Evolutionary conservation across 805 yeast genomes (phyloP), one percentile per base, ranked within the genome.

Genomic region (Wickerhamomyces sydowiorum): DNA sequence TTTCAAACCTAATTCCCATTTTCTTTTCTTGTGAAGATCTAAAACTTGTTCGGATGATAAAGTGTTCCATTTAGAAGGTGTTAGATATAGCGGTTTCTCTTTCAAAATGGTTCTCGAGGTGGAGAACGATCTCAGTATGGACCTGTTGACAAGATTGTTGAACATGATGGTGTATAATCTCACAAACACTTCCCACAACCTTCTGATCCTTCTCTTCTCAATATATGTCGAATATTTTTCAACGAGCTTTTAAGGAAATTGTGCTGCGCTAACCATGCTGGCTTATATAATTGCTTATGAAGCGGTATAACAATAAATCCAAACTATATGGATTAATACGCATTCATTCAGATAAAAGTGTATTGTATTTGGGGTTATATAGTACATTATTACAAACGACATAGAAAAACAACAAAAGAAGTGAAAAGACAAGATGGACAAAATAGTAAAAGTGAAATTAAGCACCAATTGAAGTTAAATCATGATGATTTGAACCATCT

Each of bases 51-150:
- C 77, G 14, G 85, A 74, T 13, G 86, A 82, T 44, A 82, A 67
- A 0, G 82, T 85, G 39, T 69, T 66, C 95, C 95, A 85, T 40
- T 75, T 71, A 42, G 76, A 76, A 3, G 95, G 95, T 42, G 75
- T 73, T 46, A 78, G 65, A 51, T 75, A 75, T 22, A 80, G 60
- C 14, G 36, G 19, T 35, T 18, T 21, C 18, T 39, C 23, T n/a
- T 20, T 21, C 5, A 12, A 14, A 7, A n/a, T 21, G 7, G 6
- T 22, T 2, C 19, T 19, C 3, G 20, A n/a, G 14, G 36, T 32
- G 23, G 35, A 32, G 35, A 32, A 32, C 4, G 23, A 12, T 32
- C 35, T 32, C 22, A 32, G 10, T 8, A 12, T 12, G 12, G 10
- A 8, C 27, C 12, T 24, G 27, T 24, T 24, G 10, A 12, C 27